Evolutionary conservation across 2,329 filamentous ascomycete species (phyloP).

Genomic region (Escovopsis weberi): DNA sequence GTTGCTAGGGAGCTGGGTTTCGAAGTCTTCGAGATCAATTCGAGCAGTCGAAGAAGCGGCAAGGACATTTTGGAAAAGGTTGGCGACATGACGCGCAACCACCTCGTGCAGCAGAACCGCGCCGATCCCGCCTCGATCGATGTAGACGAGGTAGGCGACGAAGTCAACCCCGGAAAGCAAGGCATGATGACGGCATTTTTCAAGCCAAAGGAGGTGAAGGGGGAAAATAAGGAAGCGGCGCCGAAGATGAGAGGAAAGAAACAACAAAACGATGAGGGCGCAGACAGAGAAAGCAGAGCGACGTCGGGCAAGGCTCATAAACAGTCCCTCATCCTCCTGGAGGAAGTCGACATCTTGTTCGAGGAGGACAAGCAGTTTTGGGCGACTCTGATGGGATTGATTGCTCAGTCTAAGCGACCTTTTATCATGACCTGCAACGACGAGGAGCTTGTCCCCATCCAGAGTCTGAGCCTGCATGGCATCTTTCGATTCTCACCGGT

Average conservation of each 20-base stretch:
- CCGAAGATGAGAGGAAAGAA: conserved; percentile 8
- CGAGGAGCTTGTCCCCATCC: conserved; percentile 64
- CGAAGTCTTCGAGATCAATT: conserved; percentile 89
- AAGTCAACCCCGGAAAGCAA: conserved; percentile 55
- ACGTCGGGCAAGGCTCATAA: conserved; percentile 47
- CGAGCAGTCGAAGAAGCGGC: conserved; percentile 68
- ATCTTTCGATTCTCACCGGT: conserved; percentile 64
- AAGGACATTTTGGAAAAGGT: conserved; percentile 85
- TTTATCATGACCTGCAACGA: conserved; percentile 94
- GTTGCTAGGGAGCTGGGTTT: conserved; percentile 84
- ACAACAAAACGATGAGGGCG: conserved; percentile 7
- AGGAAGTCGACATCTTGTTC: conserved; percentile 87
- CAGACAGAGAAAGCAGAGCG: conserved; percentile 17
- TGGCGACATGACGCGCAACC: conserved; percentile 93
- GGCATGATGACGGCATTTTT: conserved; percentile 74
- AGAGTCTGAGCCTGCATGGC: conserved; percentile 64
- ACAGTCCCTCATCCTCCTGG: conserved; percentile 84
- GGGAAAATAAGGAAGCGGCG: too few species aligned
- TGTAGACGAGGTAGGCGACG: conserved; percentile 22
- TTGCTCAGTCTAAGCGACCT: conserved; percentile 73
- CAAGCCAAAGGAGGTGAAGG: conserved; percentile 32
- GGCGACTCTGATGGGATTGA: conserved; percentile 63
- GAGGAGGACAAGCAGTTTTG: conserved; percentile 96
- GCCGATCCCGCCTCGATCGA: conserved; percentile 16
- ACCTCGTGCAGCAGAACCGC: conserved; percentile 52